Conservation (phyloP, 495 filamentous ascomycete species). For the Penicillium lividum region DNA sequence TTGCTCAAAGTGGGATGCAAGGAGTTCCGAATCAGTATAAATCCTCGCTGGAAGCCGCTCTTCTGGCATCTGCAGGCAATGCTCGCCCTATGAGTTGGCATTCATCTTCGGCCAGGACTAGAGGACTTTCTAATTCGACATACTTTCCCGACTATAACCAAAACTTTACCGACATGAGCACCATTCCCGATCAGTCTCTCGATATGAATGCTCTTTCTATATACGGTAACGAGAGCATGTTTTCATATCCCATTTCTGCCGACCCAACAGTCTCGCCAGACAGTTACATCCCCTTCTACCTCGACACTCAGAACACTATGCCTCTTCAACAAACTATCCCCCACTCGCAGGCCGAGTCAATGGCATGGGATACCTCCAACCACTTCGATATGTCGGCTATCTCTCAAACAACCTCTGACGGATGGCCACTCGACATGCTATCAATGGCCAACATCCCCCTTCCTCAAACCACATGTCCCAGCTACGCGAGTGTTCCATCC, state of each 20-base stretch:
- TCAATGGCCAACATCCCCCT: slow-evolving; percentile 42
- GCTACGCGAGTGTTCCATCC: slow-evolving; percentile 44
- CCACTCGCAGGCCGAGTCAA: slow-evolving; percentile 41
- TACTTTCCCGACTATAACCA: slow-evolving; percentile 22
- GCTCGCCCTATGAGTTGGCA: slow-evolving; percentile 72
- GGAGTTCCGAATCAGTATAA: slow-evolving; percentile 31
- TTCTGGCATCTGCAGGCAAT: slow-evolving; percentile 41
- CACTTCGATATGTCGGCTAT: slow-evolving; percentile 22
- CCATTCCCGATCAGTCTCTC: slow-evolving; percentile 26
- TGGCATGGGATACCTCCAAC: slow-evolving; percentile 30
- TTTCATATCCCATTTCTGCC: slow-evolving; percentile 32
- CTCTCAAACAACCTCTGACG: slow-evolving; percentile 31
- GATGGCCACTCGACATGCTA: slow-evolving; percentile 43
- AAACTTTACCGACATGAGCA: slow-evolving; percentile 30
- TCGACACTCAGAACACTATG: slow-evolving; percentile 35
- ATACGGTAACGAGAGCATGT: slow-evolving; percentile 26
- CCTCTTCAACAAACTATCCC: slow-evolving; percentile 48
- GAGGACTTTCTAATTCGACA: slow-evolving; percentile 36
- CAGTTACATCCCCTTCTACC: slow-evolving; percentile 29
- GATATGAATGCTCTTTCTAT: slow-evolving; percentile 21
- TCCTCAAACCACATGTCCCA: slow-evolving; percentile 32
- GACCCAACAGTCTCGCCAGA: slow-evolving; percentile 35
- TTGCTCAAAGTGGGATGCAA: slow-evolving; percentile 46
- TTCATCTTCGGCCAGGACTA: slow-evolving; percentile 47
- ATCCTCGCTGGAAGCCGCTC: slow-evolving; percentile 33